Percentiles rank a stretch among this genome's conserved stretches.
Conservation (phyloP, 2,329 filamentous ascomycete genomes). For the Penicillium italicum region DNA sequence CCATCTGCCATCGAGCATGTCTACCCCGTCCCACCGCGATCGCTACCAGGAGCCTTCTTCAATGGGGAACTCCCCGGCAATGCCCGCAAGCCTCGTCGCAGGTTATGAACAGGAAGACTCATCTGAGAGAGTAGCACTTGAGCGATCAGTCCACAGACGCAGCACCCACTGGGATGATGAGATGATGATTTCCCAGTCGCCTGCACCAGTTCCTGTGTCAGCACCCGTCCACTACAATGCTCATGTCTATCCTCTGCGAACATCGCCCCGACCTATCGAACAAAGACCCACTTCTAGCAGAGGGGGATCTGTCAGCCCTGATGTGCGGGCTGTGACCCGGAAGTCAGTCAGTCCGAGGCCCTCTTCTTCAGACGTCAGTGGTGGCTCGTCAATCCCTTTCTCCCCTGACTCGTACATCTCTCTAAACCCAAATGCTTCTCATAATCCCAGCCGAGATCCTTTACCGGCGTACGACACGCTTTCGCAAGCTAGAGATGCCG, state of each 20-base stretch:
- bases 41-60: slow-evolving; percentile 1
- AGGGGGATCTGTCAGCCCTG: slow-evolving; percentile 34
- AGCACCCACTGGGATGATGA: slow-evolving; percentile 28
- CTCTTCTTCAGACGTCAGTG: slow-evolving; percentile 38
- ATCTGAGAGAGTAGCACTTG: slow-evolving; percentile 27
- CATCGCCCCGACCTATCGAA: slow-evolving; percentile 28
- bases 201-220: slow-evolving; percentile 19
- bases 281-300: slow-evolving; percentile 25
- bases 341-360: slow-evolving; percentile 61
- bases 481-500: slow-evolving; percentile 38
- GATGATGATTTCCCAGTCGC: slow-evolving; percentile 22
- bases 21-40: background rate
- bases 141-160: slow-evolving; percentile 28
- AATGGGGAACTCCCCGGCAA: slow-evolving; percentile 25
- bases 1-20: background rate
- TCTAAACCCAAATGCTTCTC: slow-evolving; percentile 50
- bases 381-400: slow-evolving; percentile 51
- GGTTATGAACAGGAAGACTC: slow-evolving; percentile 39
- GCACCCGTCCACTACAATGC: slow-evolving; percentile 17
- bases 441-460: slow-evolving; percentile 32
- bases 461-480: slow-evolving; percentile 38
- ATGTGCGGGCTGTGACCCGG: slow-evolving; percentile 43
- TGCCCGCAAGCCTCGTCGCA: slow-evolving; percentile 43
- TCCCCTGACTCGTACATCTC: slow-evolving; percentile 60
- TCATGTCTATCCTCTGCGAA: slow-evolving; percentile 29